Evolutionary conservation across 2,329 filamentous ascomycete species (phyloP).

Genomic region (Ceratocystiopsis minuta): DNA sequence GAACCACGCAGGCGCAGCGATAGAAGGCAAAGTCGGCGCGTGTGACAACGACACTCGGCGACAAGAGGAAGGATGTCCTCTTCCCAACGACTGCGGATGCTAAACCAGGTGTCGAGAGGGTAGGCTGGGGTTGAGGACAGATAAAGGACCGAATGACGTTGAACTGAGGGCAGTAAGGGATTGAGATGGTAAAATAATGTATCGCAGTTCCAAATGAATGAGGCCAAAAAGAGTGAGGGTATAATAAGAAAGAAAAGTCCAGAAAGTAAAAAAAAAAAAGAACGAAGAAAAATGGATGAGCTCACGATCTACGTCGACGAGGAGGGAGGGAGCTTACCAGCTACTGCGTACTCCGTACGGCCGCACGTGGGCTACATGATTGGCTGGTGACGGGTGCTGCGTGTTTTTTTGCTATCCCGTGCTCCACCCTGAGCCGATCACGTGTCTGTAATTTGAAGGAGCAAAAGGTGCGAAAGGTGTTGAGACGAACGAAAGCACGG

Average conservation of each 20-base stretch:
- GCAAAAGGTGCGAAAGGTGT: too few species aligned
- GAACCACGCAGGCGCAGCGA: too few species aligned
- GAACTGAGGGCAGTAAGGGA: too few species aligned
- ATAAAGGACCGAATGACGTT: background rate
- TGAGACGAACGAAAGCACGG: too few species aligned
- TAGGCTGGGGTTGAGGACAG: background rate
- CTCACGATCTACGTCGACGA: background rate
- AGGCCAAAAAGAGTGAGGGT: background rate
- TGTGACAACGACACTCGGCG: too few species aligned
- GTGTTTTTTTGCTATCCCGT: too few species aligned
- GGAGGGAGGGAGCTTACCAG: background rate
- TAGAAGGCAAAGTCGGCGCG: too few species aligned
- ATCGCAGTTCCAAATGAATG: background rate
- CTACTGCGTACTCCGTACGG: too few species aligned
- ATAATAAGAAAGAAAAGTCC: background rate
- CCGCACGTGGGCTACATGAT: conserved; percentile 19
- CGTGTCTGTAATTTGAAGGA: too few species aligned
- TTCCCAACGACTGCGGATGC: too few species aligned
- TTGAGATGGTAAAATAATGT: background rate
- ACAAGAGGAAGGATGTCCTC: too few species aligned
- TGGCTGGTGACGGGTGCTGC: conserved; percentile 5
- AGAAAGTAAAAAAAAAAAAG: background rate
- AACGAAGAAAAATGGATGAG: background rate
- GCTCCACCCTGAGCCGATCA: too few species aligned
- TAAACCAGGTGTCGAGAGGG: background rate